Base-by-base conservation (phyloP, 495 filamentous ascomycete genomes). In the Penicillium crystallinum region DNA sequence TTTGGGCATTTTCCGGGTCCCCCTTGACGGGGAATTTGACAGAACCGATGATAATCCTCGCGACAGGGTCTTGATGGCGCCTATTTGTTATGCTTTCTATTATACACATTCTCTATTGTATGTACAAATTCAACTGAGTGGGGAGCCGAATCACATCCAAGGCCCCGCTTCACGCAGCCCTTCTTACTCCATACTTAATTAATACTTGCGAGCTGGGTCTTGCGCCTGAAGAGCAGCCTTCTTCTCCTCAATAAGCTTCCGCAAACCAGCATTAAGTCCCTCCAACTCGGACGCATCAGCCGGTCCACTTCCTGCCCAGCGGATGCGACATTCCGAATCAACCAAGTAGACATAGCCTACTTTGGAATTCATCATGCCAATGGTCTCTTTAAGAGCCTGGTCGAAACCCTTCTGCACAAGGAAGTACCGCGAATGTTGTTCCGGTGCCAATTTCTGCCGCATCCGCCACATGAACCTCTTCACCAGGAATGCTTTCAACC, bases 291-390 rank as follows among this genome's bases (percentile, higher is more conserved):
- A 77, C 4, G 69, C 75, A 39, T 84, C 77, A 12, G 88, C 86
- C 34, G 74, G 66, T n/a, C 90, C 93, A 67, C 90, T 91, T 3
- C 88, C 93, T 0, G 92, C 93, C 93, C 93, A 99, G 30, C 93
- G 80, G 53, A 99, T 97, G 71, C 80, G 85, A 70, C 89, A 95
- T 40, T 90, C 72, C 58, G 81, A 74, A 72, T 99, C 93, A 52
- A 99, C 68, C 49, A 99, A 75, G 72, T 96, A 99, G 22, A 90
- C 88, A 75, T 97, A 97, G 11, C 95, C 95, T 10, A 96, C 91
- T 71, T 88, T 90, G 35, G 77, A 80, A 69, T 97, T 99, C 66
- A 89, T 65, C 63, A 93, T 71, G 3, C 90, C 91, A 55, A 97
- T 84, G 30, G 78, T 74, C 65, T 91, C 85, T 48, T 85, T 81